Conservation (phyloP, 2,329 filamentous ascomycete species). For the Ciborinia camelliae region DNA sequence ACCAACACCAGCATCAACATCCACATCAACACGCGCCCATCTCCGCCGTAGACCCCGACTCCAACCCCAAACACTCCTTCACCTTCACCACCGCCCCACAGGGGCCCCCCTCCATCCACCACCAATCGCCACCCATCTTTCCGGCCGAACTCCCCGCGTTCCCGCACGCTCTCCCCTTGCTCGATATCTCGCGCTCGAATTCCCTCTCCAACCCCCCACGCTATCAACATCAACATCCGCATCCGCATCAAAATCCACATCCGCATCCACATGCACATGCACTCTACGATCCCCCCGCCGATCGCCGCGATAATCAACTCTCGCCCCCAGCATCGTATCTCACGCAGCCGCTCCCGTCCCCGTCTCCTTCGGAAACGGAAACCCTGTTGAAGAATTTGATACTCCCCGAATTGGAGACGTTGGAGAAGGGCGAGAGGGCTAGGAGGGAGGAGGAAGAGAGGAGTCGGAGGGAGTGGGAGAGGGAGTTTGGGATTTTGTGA, state of each 20-base stretch:
- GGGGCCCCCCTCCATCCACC: neutral
- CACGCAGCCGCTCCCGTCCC: neutral
- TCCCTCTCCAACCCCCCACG: conserved; percentile 1
- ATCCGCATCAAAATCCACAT: neutral
- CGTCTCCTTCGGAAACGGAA: conserved; percentile 14
- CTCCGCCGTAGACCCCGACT: conserved; percentile 5
- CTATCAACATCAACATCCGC: neutral
- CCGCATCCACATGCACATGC: neutral
- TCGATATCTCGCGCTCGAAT: neutral
- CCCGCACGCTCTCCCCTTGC: neutral
- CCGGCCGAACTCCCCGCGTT: neutral
- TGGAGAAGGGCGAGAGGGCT: conserved; percentile 9
- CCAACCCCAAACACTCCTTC: conserved; percentile 19
- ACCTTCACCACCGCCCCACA: conserved; percentile 16
- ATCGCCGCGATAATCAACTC: neutral
- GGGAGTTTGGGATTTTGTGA: conserved; percentile 17
- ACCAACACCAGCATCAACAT: neutral
- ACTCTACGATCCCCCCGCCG: too few species aligned
- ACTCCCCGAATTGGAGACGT: conserved; percentile 13
- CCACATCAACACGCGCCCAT: neutral
- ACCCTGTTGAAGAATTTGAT: conserved; percentile 13
- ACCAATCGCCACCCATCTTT: neutral
- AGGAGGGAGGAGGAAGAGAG: conserved; percentile 15
- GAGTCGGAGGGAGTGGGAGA: conserved; percentile 15
- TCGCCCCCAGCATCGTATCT: conserved; percentile 4